Evolutionary conservation across 805 yeast species (phyloP).

Genomic region (Candida pseudoglaebosa): DNA sequence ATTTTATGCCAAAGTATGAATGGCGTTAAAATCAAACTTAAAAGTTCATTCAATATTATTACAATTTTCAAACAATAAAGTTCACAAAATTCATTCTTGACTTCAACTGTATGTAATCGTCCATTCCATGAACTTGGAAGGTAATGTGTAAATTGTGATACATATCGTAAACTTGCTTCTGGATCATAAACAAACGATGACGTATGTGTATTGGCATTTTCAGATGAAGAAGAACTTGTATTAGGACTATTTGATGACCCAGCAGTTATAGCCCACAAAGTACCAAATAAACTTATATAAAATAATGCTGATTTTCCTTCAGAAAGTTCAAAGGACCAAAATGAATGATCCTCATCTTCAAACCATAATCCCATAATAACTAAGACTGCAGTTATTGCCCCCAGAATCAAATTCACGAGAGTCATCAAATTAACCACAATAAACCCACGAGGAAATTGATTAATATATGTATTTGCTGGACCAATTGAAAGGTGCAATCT

Average conservation of each 20-base stretch:
- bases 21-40: slow-evolving; percentile 82
- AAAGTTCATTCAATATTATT: slow-evolving; percentile 69
- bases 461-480: slow-evolving; percentile 77
- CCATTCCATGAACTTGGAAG: slow-evolving; percentile 87
- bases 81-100: slow-evolving; percentile 76
- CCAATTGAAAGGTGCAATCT: slow-evolving; percentile 73
- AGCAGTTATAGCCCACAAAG: slow-evolving; percentile 80
- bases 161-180: slow-evolving; percentile 74
- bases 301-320: slow-evolving; percentile 78
- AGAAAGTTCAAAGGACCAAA: slow-evolving; percentile 83
- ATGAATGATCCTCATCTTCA: slow-evolving; percentile 78
- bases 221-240: slow-evolving; percentile 3
- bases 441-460: slow-evolving; percentile 85
- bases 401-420: slow-evolving; percentile 59
- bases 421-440: slow-evolving; percentile 34
- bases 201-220: slow-evolving; percentile 5
- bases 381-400: slow-evolving; percentile 85
- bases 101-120: slow-evolving; percentile 75
- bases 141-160: slow-evolving; percentile 86
- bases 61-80: slow-evolving; percentile 71
- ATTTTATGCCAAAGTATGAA: slow-evolving; percentile 83
- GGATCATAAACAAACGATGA: slow-evolving; percentile 74
- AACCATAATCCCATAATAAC: slow-evolving; percentile 59
- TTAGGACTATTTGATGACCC: slow-evolving; percentile 10
- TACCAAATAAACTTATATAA: slow-evolving; percentile 84